Conservation (phyloP, 2,329 filamentous ascomycete genomes). For the Aspergillus sergii region DNA sequence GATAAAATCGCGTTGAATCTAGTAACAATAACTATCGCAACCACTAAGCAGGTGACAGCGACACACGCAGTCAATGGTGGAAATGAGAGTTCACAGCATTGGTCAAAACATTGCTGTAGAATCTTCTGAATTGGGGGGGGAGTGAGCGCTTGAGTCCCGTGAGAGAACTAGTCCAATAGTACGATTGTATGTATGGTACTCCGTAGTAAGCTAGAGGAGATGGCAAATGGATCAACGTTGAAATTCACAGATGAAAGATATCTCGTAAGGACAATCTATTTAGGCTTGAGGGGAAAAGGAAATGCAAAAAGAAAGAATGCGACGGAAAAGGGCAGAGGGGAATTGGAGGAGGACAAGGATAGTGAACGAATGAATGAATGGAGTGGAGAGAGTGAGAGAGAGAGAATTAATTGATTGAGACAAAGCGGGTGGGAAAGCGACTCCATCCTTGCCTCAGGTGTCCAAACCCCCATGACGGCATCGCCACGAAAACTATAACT, state of each 20-base stretch:
- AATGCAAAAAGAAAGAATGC: neutral
- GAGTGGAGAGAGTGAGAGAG: neutral
- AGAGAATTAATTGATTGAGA: neutral
- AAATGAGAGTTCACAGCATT: constrained; percentile 12
- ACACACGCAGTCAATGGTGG: constrained; percentile 8
- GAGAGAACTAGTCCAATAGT: neutral
- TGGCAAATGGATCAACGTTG: neutral
- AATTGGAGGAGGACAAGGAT: constrained; percentile 7
- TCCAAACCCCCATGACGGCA: neutral
- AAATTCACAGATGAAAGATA: constrained; percentile 3
- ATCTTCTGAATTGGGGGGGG: constrained; percentile 6
- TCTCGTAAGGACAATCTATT: constrained; percentile 14
- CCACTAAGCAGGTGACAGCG: constrained; percentile 9
- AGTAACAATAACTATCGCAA: neutral
- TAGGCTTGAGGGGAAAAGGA: neutral
- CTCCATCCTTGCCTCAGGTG: neutral
- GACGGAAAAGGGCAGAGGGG: neutral
- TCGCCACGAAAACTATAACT: neutral
- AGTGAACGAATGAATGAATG: neutral
- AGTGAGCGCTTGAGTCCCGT: neutral
- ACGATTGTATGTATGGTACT: neutral
- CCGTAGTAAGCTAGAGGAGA: neutral
- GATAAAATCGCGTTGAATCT: neutral
- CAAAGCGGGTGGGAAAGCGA: neutral
- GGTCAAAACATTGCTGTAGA: constrained; percentile 13